Evolutionary conservation across 1,139 yeast genomes (phyloP), one percentile per base, ranked within the genome.

Genomic region (Kodamaea fungicola): DNA sequence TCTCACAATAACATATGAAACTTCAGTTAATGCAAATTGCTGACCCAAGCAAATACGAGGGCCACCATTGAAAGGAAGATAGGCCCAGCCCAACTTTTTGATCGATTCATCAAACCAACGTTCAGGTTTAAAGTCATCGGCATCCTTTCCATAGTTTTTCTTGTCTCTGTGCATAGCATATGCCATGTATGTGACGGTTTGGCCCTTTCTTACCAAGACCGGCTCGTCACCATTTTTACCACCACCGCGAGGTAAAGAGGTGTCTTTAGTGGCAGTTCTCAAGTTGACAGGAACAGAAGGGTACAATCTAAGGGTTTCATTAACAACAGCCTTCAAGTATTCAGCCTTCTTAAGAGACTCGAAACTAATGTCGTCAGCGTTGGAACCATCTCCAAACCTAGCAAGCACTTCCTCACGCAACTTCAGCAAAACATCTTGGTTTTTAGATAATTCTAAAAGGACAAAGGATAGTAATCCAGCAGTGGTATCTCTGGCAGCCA

Each of bases 241-340:
- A 22, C 80, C 80, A 13, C 81, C 81, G 28, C 59, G 58, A 22
- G 81, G 81, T 33, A 76, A 57, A 7, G 71, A 62, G 6, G 80
- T 75, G 43, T 68, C 69, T 37, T 55, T 63, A 8, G 62, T 58
- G 16, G 78, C 71, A 28, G 59, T 57, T 40, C 83, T 63, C 49
- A 65, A 66, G 49, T 78, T 78, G 32, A 62, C 51, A 21, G 83
- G 82, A 21, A 78, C 83, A 5, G 75, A 64, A 8, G 83, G 83
- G 47, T 75, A 76, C 46, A 77, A 51, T 45, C 83, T 63, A 42
- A 78, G 65, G 5, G 63, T 59, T 54, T 78, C 83, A 49, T 74
- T 74, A 31, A 78, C 50, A 30, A 74, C 71, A 36, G 63, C 61
- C 45, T 67, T 65, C 47, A 75, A 64, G 50, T 74, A 74, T 39